Percentiles rank a stretch among this genome's conserved stretches.
Evolutionary conservation across 176 grass and related monocot species (phyloP).

Genomic region (sorghum (Sorghum bicolor)): Sorghum_bicolor_NCBIv3 NC_012871.2:70969001-70969500

Average conservation of each 20-base stretch:
- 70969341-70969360: neutral
- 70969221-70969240: neutral
- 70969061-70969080: neutral
- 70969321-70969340: neutral
- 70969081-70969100: neutral
- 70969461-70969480: neutral
- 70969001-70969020: slow-evolving; percentile 7
- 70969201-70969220: neutral
- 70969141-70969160: neutral
- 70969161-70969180: neutral
- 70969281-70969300: neutral
- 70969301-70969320: neutral
- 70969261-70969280: neutral
- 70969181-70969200: neutral
- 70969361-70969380: neutral
- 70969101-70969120: neutral
- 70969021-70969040: neutral
- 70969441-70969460: neutral
- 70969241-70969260: neutral
- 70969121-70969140: neutral
- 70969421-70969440: neutral
- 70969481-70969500: neutral
- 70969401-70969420: neutral
- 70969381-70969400: neutral
- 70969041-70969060: neutral